Percentiles rank a stretch among this genome's conserved stretches.
phyloP scores from a whole-genome alignment of 2,329 filamentous ascomycete genomes.

The Boeremia lycopersici region DNA sequence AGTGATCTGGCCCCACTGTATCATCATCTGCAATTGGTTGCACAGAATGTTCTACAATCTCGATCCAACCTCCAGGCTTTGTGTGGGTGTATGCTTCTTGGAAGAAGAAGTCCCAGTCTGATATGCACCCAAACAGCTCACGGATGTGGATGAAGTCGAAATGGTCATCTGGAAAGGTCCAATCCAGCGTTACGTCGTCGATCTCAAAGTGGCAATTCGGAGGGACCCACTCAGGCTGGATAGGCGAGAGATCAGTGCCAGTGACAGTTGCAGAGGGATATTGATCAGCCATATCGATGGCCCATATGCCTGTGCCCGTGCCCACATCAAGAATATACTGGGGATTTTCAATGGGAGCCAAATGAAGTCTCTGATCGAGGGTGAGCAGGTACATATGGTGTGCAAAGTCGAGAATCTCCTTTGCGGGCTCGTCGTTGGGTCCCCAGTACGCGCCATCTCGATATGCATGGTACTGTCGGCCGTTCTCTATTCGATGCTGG shows the following conservation, averaged over 20 bases:
- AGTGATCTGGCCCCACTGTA: slow-evolving; percentile 46
- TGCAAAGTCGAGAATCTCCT: slow-evolving; percentile 54
- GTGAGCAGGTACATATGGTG: slow-evolving; percentile 48
- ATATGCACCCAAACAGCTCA: slow-evolving; percentile 53
- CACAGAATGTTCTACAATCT: slow-evolving; percentile 52
- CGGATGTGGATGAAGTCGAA: slow-evolving; percentile 56
- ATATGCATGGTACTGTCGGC: slow-evolving; percentile 46
- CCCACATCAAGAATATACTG: slow-evolving; percentile 43
- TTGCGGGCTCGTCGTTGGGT: slow-evolving; percentile 52
- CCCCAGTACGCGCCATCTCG: slow-evolving; percentile 48
- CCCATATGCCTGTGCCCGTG: slow-evolving; percentile 48
- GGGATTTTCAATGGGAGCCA: slow-evolving; percentile 41
- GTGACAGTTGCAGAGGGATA: slow-evolving; percentile 41
- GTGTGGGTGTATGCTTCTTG: slow-evolving; percentile 42
- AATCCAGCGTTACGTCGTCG: slow-evolving; percentile 52
- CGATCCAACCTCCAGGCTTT: slow-evolving; percentile 52
- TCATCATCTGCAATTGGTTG: slow-evolving; percentile 50
- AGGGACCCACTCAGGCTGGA: slow-evolving; percentile 56
- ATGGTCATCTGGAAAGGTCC: slow-evolving; percentile 47
- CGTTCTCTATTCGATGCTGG: slow-evolving; percentile 47
- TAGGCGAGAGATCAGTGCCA: slow-evolving; percentile 57
- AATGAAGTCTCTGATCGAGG: slow-evolving; percentile 41
- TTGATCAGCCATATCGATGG: slow-evolving; percentile 42
- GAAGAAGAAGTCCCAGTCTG: slow-evolving; percentile 54
- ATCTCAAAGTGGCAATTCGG: slow-evolving; percentile 56